Percentiles rank a stretch among this genome's conserved stretches.
Evolutionary conservation across 768 basidiomycete genomes (phyloP).

Genomic region (Mrakia frigida): DNA sequence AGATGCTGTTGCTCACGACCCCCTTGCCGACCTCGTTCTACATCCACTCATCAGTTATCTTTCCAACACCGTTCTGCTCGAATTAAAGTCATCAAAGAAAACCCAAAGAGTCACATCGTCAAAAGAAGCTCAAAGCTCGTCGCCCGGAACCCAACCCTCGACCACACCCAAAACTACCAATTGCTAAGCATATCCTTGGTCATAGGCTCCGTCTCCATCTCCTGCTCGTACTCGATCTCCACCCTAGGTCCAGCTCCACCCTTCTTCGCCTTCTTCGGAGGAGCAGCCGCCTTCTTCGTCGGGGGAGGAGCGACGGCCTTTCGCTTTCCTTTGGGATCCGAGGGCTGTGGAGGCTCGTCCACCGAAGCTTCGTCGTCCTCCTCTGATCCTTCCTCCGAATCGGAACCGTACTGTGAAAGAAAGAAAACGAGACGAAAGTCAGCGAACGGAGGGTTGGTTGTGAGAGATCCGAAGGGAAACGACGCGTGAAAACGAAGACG

Average conservation of each 20-base stretch:
- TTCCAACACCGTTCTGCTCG: too few relatives aligned
- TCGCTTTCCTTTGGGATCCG: slow-evolving; percentile 60
- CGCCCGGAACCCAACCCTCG: too few relatives aligned
- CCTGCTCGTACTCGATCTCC: slow-evolving; percentile 79
- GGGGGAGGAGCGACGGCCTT: slow-evolving; percentile 51
- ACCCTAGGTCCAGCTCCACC: slow-evolving; percentile 70
- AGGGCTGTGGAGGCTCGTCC: slow-evolving; percentile 40
- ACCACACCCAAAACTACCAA: slow-evolving; percentile 38
- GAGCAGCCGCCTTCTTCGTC: slow-evolving; percentile 43
- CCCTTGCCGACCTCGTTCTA: too few relatives aligned
- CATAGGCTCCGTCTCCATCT: slow-evolving; percentile 68
- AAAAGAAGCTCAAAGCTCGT: background rate
- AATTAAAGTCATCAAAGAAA: too few relatives aligned
- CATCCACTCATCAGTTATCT: too few relatives aligned
- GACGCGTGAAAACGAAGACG: background rate
- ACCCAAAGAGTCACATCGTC: background rate
- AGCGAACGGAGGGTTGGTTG: background rate
- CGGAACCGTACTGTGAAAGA: slow-evolving; percentile 39
- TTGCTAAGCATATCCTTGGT: slow-evolving; percentile 46
- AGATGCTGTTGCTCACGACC: too few relatives aligned
- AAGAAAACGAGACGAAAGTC: slow-evolving; percentile 16
- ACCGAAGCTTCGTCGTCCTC: slow-evolving; percentile 47
- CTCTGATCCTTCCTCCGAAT: slow-evolving; percentile 38
- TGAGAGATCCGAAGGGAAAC: slow-evolving; percentile 1
- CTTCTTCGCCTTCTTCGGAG: slow-evolving; percentile 56